Base-by-base conservation (phyloP, 2,329 filamentous ascomycete genomes). In the Acephala macrosclerotiorum region DNA sequence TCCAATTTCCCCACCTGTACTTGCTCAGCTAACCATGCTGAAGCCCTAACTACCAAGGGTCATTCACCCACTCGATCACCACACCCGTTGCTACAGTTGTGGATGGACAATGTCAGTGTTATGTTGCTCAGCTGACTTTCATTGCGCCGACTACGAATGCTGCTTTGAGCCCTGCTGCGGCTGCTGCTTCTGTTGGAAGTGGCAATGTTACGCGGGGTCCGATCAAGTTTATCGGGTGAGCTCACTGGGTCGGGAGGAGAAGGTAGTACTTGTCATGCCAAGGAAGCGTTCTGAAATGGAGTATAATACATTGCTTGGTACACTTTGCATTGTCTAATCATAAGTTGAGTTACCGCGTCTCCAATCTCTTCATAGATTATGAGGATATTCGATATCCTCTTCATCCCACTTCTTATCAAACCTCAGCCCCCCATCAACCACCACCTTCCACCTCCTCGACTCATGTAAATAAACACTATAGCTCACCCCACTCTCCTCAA, bases 381-480 rank as follows among this genome's bases (percentile, higher is more conserved):
- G 18, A n/a, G 45, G 45, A 22, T 49, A 11, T 1, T 49, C n/a
- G 6, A 53, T 33, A 11, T 53, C 25, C 49, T 29, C 12, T 14
- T 53, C 49, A 29, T 53, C 49, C 49, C 49, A 53, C 18, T 33
- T 22, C 22, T 33, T 25, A 29, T 53, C 49, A 3, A 29, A 29
- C 25, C 25, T 33, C n/a, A n/a, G 7, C 4, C 49, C 49, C 14
- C 49, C 49, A 3, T 53, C 49, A 33, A 53, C 49, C 8, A 53
- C 22, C 14, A 29, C 22, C 25, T 53, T 53, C 4, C 9, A 53
- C 49, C 49, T 7, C n/a, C 49, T 53, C 49, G 18, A 14, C 49
- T 53, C 49, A 29, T 53, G 6, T 3, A 53, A n/a, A 53, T 53
- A 11, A 14, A 53, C 25, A 33, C 49, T 53, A 29, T 53, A 53